These are phyloP conservation scores for Trametes polyzona DNA, from an alignment of 1,284 basidiomycete species.

Conservation along the genomic window DNA sequence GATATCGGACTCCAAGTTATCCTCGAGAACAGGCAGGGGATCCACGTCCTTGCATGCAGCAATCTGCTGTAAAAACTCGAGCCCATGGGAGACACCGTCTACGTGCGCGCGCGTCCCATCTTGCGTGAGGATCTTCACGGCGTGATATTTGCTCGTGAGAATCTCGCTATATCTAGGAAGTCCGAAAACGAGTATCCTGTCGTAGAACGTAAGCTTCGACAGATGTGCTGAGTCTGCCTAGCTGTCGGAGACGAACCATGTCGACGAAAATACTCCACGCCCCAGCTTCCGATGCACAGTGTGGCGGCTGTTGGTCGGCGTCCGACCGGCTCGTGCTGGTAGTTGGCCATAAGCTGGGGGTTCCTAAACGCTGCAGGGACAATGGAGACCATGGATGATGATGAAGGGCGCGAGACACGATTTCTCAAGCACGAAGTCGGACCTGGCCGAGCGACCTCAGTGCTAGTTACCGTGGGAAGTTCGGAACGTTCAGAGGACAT, in stretches of 20 bases:
- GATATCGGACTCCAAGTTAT: constrained; percentile 19
- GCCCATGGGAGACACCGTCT: constrained; percentile 9
- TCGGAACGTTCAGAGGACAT: too few species aligned
- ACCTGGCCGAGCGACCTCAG: too few species aligned
- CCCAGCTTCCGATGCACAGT: constrained; percentile 20
- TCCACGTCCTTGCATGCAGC: constrained; percentile 7
- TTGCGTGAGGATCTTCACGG: constrained; percentile 20
- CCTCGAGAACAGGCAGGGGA: constrained; percentile 14
- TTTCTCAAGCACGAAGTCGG: too few species aligned
- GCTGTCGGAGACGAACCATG: constrained; percentile 18
- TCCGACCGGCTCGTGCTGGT: neutral
- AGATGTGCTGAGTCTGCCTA: neutral
- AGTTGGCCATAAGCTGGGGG: neutral
- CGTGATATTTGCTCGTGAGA: constrained; percentile 12
- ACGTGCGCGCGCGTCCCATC: constrained; percentile 7
- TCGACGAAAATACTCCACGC: constrained; percentile 11
- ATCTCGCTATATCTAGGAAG: neutral
- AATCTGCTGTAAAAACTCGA: constrained; percentile 17
- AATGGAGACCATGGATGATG: neutral
- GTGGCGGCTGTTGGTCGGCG: constrained; percentile 14
- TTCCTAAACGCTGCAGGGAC: neutral
- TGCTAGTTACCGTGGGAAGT: too few species aligned
- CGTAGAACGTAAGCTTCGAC: neutral
- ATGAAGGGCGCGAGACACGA: too few species aligned
- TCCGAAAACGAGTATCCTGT: too few species aligned